phyloP scores from a whole-genome alignment of 2,329 filamentous ascomycete genomes.

The Colletotrichum karsti region DNA sequence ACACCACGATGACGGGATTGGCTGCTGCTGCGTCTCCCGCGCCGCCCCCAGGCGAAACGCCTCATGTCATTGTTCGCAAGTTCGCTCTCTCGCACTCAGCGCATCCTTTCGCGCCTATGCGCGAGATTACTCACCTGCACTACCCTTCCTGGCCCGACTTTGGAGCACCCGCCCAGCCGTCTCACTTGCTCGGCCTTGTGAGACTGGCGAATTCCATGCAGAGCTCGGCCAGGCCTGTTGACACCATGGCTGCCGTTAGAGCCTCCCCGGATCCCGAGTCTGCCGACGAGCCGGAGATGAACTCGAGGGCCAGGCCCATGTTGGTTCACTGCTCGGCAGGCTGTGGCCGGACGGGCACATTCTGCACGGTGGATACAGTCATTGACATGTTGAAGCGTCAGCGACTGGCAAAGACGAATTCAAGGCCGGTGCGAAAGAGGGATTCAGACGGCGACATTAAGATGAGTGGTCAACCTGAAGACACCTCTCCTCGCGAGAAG shows the following conservation, averaged over 20 bases:
- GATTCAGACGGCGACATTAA: constrained; percentile 55
- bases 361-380: constrained; percentile 95
- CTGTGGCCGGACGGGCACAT: constrained; percentile 94
- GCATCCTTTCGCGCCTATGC: constrained; percentile 84
- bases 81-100: constrained; percentile 82
- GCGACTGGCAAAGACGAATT: constrained; percentile 48
- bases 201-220: constrained; percentile 84
- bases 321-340: constrained; percentile 96
- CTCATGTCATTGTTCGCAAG: constrained; percentile 85
- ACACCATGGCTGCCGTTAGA: constrained; percentile 47
- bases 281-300: constrained; percentile 67
- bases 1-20: constrained; percentile 40
- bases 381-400: constrained; percentile 97
- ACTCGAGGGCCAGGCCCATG: constrained; percentile 70
- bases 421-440: constrained; percentile 29
- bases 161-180: constrained; percentile 88
- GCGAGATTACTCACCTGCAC: constrained; percentile 93
- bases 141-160: constrained; percentile 99
- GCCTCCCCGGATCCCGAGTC: constrained; percentile 39
- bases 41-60: constrained; percentile 60
- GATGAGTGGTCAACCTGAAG: constrained; percentile 47
- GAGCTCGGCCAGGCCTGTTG: constrained; percentile 60
- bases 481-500: constrained; percentile 38
- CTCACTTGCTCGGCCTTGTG: constrained; percentile 87
- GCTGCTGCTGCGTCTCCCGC: constrained; percentile 33